Conservation (phyloP, 305 asterid species). For the Solanum chacoense region DNA sequence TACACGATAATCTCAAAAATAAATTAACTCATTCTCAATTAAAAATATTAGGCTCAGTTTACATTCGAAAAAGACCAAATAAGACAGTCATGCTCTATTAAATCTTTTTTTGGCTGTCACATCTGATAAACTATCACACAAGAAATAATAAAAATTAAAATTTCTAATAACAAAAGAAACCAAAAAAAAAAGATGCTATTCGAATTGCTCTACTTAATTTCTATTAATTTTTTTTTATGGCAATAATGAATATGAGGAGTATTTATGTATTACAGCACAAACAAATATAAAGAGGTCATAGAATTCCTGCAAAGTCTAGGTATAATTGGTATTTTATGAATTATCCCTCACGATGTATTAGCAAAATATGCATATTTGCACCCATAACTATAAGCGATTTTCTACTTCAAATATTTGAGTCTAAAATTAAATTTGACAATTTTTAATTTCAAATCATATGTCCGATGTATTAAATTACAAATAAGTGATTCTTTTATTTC, state of each 20-base stretch:
- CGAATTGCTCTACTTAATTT: background rate
- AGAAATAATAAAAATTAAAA: background rate
- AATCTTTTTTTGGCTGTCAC: background rate
- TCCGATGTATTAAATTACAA: too few species aligned
- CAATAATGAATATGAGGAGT: background rate
- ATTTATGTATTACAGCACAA: background rate
- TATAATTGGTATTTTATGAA: too few species aligned
- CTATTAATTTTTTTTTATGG: background rate
- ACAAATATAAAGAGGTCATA: background rate
- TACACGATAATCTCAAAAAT: background rate
- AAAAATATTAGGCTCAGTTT: too few species aligned
- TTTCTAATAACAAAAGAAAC: background rate
- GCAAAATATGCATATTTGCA: background rate
- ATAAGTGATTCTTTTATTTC: background rate
- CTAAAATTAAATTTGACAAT: too few species aligned
- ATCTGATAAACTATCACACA: background rate
- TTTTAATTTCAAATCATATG: background rate
- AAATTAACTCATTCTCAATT: background rate
- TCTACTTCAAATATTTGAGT: background rate
- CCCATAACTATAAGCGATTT: rapidly evolving
- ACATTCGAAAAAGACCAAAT: background rate
- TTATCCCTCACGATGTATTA: background rate
- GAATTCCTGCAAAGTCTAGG: background rate
- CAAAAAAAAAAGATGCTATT: background rate
- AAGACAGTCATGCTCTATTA: background rate